phyloP scores from a whole-genome alignment of 805 yeast genomes.

The Ogataea nakhonphanomensis region DNA sequence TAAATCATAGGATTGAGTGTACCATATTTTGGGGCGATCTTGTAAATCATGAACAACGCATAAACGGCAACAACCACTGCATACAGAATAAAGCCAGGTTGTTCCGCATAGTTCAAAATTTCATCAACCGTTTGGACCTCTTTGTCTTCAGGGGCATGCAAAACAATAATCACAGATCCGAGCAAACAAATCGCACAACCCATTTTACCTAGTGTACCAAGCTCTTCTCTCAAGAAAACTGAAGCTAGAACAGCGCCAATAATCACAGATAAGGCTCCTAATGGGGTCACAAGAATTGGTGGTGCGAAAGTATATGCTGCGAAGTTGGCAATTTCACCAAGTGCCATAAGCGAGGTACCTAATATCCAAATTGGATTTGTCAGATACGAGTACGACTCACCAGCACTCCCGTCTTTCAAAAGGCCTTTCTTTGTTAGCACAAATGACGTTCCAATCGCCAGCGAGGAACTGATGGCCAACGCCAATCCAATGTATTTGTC shows the following conservation, averaged over 20 bases:
- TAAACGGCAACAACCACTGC: constrained; percentile 60
- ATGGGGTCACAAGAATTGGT: constrained; percentile 85
- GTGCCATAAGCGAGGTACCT: constrained; percentile 85
- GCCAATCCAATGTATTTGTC: constrained; percentile 89
- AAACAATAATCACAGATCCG: constrained; percentile 82
- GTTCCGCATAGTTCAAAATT: constrained; percentile 72
- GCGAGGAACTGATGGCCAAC: constrained; percentile 79
- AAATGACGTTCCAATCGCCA: constrained; percentile 88
- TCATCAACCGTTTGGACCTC: constrained; percentile 87
- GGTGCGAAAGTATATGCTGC: constrained; percentile 97
- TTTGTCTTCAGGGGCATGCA: constrained; percentile 94
- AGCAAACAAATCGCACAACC: constrained; percentile 89
- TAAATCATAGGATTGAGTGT: constrained; percentile 81
- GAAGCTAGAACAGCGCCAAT: constrained; percentile 92
- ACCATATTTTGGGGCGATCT: constrained; percentile 78
- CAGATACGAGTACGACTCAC: constrained; percentile 74
- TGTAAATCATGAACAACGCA: constrained; percentile 75
- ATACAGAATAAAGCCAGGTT: constrained; percentile 73
- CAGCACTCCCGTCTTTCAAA: constrained; percentile 58
- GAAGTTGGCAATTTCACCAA: constrained; percentile 88
- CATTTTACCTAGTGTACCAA: constrained; percentile 84
- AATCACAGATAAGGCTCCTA: constrained; percentile 86
- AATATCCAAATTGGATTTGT: constrained; percentile 93
- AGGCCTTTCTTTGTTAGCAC: constrained; percentile 87
- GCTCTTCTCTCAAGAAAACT: constrained; percentile 76